phyloP scores from a whole-genome alignment of 1,284 basidiomycete genomes.

The Ceratobasidium sp. region DNA sequence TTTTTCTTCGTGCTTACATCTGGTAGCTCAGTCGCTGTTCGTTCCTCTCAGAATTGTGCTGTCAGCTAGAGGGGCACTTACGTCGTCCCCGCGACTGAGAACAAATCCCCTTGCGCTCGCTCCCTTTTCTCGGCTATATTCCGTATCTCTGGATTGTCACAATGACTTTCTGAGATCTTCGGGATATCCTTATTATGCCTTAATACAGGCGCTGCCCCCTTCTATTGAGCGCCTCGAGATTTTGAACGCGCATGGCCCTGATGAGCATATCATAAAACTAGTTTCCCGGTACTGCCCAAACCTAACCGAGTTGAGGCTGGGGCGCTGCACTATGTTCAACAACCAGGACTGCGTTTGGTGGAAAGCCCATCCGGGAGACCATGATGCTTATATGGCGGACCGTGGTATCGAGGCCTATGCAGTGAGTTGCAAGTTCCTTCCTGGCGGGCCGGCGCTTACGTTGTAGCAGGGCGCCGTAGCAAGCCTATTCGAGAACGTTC shows the following conservation, averaged over 20 bases:
- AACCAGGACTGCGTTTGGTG: constrained; percentile 40
- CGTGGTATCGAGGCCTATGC: constrained; percentile 37
- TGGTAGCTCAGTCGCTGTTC: background rate
- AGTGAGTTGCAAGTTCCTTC: constrained; percentile 6
- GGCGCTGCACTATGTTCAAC: constrained; percentile 40
- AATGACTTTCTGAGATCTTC: constrained; percentile 33
- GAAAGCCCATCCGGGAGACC: constrained; percentile 40
- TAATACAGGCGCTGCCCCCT: constrained; percentile 10
- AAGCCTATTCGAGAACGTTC: constrained; percentile 24
- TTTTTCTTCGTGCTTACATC: background rate
- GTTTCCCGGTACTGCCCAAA: constrained; percentile 24
- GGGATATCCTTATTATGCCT: constrained; percentile 17
- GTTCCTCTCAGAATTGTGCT: constrained; percentile 2
- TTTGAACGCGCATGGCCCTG: constrained; percentile 36
- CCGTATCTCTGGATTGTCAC: constrained; percentile 34
- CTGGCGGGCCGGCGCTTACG: background rate
- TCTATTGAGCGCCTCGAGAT: constrained; percentile 22
- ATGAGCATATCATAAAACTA: constrained; percentile 35
- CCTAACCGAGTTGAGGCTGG: constrained; percentile 26
- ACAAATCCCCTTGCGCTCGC: constrained; percentile 13
- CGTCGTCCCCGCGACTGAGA: constrained; percentile 19
- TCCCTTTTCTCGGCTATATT: constrained; percentile 1
- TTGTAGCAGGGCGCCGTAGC: constrained; percentile 27
- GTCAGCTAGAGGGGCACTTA: constrained; percentile 23
- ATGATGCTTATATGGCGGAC: constrained; percentile 41